phyloP scores from a whole-genome alignment of 148 eudicot species.

The Polygonum aviculare region DNA sequence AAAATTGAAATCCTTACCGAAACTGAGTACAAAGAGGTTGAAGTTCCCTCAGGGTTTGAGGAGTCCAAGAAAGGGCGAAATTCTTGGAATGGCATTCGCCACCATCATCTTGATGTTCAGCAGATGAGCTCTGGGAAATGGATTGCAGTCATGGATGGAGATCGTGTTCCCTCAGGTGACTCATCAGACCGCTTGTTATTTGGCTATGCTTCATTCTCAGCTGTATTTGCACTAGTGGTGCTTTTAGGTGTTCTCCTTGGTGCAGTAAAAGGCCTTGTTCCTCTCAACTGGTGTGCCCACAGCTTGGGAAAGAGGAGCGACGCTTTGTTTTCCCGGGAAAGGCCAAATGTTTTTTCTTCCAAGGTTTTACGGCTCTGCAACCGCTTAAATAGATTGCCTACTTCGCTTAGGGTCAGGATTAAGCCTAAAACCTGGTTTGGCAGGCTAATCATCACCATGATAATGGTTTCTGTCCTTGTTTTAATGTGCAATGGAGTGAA shows the following conservation, averaged over 20 bases:
- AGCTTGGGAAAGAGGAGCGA: conserved; percentile 71
- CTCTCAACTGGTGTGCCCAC: conserved; percentile 85
- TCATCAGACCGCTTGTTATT: conserved; percentile 33
- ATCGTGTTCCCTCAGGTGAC: conserved; percentile 87
- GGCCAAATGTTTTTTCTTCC: conserved; percentile 42
- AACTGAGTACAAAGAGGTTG: conserved; percentile 57
- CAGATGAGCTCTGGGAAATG: conserved; percentile 66
- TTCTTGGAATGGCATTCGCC: conserved; percentile 83
- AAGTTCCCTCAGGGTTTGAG: conserved; percentile 57
- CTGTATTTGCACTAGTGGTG: conserved; percentile 37
- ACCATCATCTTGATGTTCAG: conserved; percentile 86
- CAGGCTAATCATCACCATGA: conserved; percentile 32
- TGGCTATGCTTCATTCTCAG: conserved; percentile 49
- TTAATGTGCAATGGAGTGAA: conserved; percentile 55
- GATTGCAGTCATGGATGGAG: conserved; percentile 86
- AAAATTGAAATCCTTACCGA: conserved; percentile 55
- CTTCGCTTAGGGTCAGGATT: conserved; percentile 46
- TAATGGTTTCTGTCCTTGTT: conserved; percentile 30
- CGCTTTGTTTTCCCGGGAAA: conserved; percentile 53
- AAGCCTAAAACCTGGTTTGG: conserved; percentile 49
- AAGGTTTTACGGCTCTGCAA: conserved; percentile 47
- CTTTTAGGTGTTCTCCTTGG: conserved; percentile 69
- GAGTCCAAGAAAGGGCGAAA: conserved; percentile 62
- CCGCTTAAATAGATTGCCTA: conserved; percentile 54
- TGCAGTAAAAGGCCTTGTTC: conserved; percentile 56